Base-by-base conservation (phyloP, 176 grass and related monocot genomes). In the Hsuehochloa calcarea region DNA sequence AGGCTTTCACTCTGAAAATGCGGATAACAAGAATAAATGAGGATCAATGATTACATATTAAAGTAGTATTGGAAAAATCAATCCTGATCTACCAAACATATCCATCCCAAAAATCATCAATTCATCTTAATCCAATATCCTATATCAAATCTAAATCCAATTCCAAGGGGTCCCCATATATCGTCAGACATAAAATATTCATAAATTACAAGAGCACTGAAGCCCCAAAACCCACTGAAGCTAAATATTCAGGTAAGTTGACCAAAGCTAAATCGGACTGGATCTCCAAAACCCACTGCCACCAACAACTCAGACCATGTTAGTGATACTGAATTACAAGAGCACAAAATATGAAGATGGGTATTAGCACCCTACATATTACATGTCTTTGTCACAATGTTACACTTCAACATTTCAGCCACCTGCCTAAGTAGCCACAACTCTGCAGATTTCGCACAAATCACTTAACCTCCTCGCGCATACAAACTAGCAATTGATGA, bases 31-130 rank as follows among this genome's bases (percentile, higher is more conserved):
- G 43, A 62, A 54, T 34, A 34, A 81, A 38, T 8, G 17, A 31
- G 55, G 59, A 41, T 80, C 69, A 61, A 74, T 61, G 38, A 52
- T 44, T 81, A 27, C 23, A 56, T 43, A 80, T 45, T 61, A 50
- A 82, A 87, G 72, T 68, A 70, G 54, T 34, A 80, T 7, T 29
- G 8, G 37, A 62, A 45, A 76, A 62, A 85, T 20, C 31, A 77
- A 85, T 77, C 77, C 35, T 59, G 44, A 81, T 81, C 70, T 41
- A 75, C 68, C 63, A 75, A 75, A 66, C 13, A 68, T 63, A 75
- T 34, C 60, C 72, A 56, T 27, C 61, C 61, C 10, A n/a, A 23
- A 75, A 75, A 68, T 55, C 29, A 81, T 20, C 40, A 62, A 85
- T 74, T 34, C 56, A 85, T 44, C 70, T 70, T 67, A 43, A 85